Conservation (phyloP, 495 filamentous ascomycete species). For the Penicillium riverlandense region DNA sequence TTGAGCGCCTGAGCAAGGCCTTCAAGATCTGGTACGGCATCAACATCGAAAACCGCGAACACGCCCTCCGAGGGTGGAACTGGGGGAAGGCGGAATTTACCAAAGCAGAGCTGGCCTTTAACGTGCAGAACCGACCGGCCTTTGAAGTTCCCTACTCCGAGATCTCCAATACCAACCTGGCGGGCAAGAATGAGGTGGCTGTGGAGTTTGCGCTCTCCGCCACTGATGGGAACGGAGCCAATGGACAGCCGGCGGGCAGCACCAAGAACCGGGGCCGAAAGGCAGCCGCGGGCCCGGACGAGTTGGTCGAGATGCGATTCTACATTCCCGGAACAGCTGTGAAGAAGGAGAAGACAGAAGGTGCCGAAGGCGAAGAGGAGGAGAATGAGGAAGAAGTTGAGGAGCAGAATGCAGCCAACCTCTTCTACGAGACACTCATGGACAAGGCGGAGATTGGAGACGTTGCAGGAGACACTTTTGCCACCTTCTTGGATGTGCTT, state of each 20-base stretch:
- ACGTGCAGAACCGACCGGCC: constrained; percentile 91
- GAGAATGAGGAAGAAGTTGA: constrained; percentile 70
- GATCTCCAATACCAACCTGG: constrained; percentile 95
- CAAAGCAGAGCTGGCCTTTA: constrained; percentile 91
- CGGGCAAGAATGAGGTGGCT: constrained; percentile 95
- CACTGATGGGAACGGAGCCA: constrained; percentile 60
- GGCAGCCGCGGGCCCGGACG: constrained; percentile 77
- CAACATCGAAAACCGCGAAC: constrained; percentile 84
- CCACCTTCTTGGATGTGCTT: constrained; percentile 92
- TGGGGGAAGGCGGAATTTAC: constrained; percentile 98
- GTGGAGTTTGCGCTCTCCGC: constrained; percentile 78
- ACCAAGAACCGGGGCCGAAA: constrained; percentile 79
- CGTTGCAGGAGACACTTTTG: constrained; percentile 93
- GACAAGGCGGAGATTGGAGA: constrained; percentile 99
- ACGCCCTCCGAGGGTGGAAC: constrained; percentile 96
- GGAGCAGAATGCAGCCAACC: constrained; percentile 85
- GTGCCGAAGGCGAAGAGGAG: constrained; percentile 60
- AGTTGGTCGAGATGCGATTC: constrained; percentile 96
- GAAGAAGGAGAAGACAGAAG: constrained; percentile 72
- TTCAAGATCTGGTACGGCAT: constrained; percentile 97
- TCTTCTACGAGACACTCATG: constrained; percentile 96
- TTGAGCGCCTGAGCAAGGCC: constrained; percentile 78
- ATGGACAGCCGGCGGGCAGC: constrained; percentile 64
- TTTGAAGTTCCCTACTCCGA: constrained; percentile 98
- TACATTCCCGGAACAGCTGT: constrained; percentile 91